These are phyloP conservation scores for Quercus ilex DNA, from an alignment of 306 rosid genomes.

Conservation along the genomic window DNA sequence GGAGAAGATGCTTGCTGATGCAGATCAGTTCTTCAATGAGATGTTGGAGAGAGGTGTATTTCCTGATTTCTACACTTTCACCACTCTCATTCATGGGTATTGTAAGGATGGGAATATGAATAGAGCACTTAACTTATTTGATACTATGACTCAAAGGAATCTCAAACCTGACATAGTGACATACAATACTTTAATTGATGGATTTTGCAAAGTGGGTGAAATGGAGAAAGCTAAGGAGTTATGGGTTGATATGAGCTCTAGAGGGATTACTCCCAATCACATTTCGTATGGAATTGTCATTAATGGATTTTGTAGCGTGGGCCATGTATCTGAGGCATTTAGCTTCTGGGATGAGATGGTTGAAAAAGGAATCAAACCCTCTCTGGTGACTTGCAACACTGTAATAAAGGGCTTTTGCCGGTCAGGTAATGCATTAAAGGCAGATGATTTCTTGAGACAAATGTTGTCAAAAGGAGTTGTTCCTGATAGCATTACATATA, in stretches of 20 bases:
- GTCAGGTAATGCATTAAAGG: constrained; percentile 54
- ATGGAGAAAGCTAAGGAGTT: constrained; percentile 71
- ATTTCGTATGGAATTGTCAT: constrained; percentile 70
- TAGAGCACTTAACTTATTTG: constrained; percentile 57
- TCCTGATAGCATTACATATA: constrained; percentile 77
- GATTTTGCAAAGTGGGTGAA: constrained; percentile 84
- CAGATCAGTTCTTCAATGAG: constrained; percentile 66
- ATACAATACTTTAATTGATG: constrained; percentile 75
- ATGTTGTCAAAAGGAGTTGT: constrained; percentile 61
- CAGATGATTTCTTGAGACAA: constrained; percentile 51
- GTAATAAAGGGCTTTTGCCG: constrained; percentile 77
- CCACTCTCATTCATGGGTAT: constrained; percentile 84
- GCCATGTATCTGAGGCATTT: constrained; percentile 60
- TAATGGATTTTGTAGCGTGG: constrained; percentile 75
- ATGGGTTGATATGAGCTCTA: constrained; percentile 66
- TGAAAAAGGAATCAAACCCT: constrained; percentile 65
- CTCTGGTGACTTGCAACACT: constrained; percentile 68
- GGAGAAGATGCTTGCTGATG: constrained; percentile 69
- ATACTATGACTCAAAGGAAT: constrained; percentile 51
- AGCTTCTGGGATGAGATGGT: constrained; percentile 83
- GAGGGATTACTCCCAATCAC: constrained; percentile 54
- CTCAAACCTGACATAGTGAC: constrained; percentile 84
- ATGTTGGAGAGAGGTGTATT: constrained; percentile 82
- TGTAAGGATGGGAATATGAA: constrained; percentile 73
- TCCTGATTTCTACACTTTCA: constrained; percentile 82